Percentiles rank a stretch among this genome's conserved stretches.
Conservation (phyloP, 176 grass and related monocot species). For the Aegilops tauschii region DNA sequence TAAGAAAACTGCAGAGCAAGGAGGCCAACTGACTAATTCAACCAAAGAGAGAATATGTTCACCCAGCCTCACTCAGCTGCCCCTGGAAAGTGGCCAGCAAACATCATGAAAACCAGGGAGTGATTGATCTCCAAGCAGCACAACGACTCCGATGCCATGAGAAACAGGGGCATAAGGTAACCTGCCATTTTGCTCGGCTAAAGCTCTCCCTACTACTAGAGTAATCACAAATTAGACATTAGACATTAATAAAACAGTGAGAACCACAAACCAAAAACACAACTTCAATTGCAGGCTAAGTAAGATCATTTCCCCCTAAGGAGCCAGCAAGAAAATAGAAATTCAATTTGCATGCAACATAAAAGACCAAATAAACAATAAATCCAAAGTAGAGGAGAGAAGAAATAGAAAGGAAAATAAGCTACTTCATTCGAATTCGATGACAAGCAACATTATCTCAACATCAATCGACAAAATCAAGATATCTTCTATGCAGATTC, state of each 20-base stretch:
- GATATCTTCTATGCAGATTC: neutral
- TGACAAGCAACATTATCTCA: neutral
- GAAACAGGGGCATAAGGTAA: constrained; percentile 14
- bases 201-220: neutral
- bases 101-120: neutral
- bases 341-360: neutral
- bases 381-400: neutral
- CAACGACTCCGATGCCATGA: constrained; percentile 22
- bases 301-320: neutral
- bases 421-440: neutral
- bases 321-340: neutral
- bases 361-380: neutral
- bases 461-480: neutral
- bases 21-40: neutral
- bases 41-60: neutral
- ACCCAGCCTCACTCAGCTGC: neutral
- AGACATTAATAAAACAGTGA: neutral
- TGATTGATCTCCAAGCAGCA: constrained; percentile 20
- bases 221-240: neutral
- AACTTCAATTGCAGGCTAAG: neutral
- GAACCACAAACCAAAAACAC: neutral
- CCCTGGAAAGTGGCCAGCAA: neutral
- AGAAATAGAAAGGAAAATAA: neutral
- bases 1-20: neutral
- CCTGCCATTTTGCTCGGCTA: constrained; percentile 31